phyloP scores from a whole-genome alignment of 495 filamentous ascomycete species.

The Penicillium paxilli region DNA sequence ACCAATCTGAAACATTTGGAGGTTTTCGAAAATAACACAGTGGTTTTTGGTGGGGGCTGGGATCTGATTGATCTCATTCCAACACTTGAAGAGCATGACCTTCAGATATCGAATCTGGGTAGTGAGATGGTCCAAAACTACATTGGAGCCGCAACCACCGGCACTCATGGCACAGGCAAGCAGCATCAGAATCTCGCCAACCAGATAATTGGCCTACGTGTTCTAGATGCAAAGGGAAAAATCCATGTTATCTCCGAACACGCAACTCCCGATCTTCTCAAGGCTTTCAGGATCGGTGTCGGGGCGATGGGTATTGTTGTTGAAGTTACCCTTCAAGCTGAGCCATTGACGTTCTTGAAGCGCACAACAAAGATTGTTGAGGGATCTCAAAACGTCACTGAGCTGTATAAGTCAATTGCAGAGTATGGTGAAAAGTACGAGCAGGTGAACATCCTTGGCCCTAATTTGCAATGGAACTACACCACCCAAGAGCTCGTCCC shows the following conservation, averaged over 20 bases:
- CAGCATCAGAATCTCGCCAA: conserved; percentile 10
- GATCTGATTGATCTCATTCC: conserved; percentile 13
- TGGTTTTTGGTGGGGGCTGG: conserved; percentile 18
- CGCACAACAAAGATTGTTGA: background rate
- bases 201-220: conserved; percentile 17
- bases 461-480: background rate
- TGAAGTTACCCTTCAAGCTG: background rate
- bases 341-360: background rate
- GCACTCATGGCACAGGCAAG: conserved; percentile 20
- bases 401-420: background rate
- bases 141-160: conserved; percentile 18
- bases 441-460: background rate
- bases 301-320: background rate
- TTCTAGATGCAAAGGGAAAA: conserved; percentile 17
- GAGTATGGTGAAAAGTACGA: background rate
- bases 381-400: background rate
- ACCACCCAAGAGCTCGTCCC: background rate
- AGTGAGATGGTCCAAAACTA: conserved; percentile 21
- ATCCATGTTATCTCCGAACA: conserved; percentile 3
- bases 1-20: conserved; percentile 15
- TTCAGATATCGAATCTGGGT: conserved; percentile 16
- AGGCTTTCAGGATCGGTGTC: background rate
- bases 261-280: background rate
- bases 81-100: conserved; percentile 9
- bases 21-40: conserved; percentile 14